phyloP scores from a whole-genome alignment of 2,329 filamentous ascomycete species.

The Dryadomyces quercus-mongolicae region DNA sequence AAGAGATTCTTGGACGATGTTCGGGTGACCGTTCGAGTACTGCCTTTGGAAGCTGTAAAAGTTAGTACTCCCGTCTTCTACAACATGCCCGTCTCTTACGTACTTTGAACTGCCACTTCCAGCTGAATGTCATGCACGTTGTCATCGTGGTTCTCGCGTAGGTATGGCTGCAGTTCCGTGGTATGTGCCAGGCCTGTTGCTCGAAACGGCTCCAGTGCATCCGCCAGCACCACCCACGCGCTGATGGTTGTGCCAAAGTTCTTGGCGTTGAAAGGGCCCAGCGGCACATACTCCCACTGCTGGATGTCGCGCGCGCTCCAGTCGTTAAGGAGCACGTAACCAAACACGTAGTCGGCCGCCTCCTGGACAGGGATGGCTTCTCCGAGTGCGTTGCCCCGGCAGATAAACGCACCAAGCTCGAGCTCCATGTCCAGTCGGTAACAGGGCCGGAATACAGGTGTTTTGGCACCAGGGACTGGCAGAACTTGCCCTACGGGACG shows the following conservation, averaged over 20 bases:
- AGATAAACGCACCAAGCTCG: conserved; percentile 67
- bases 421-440: conserved; percentile 67
- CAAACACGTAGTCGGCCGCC: conserved; percentile 63
- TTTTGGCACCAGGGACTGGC: conserved; percentile 44
- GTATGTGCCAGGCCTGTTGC: conserved; percentile 20
- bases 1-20: conserved; percentile 44
- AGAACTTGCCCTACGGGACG: conserved; percentile 62
- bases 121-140: conserved; percentile 23
- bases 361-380: conserved; percentile 48
- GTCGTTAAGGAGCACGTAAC: conserved; percentile 73
- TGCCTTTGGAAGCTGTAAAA: conserved; percentile 27
- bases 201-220: conserved; percentile 53
- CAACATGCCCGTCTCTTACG: not conserved
- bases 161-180: conserved; percentile 24
- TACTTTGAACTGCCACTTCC: conserved; percentile 5
- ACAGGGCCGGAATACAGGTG: conserved; percentile 50
- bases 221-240: conserved; percentile 66
- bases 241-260: conserved; percentile 72
- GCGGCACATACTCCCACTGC: conserved; percentile 70
- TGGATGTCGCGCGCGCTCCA: conserved; percentile 80
- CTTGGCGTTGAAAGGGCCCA: conserved; percentile 75
- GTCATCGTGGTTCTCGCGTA: conserved; percentile 45
- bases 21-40: conserved; percentile 41
- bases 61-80: not conserved
- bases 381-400: conserved; percentile 52